Evolutionary conservation across 257 asterid genomes (phyloP), one percentile per base, ranked within the genome.

Genomic region (Ilex aquifolium): DNA sequence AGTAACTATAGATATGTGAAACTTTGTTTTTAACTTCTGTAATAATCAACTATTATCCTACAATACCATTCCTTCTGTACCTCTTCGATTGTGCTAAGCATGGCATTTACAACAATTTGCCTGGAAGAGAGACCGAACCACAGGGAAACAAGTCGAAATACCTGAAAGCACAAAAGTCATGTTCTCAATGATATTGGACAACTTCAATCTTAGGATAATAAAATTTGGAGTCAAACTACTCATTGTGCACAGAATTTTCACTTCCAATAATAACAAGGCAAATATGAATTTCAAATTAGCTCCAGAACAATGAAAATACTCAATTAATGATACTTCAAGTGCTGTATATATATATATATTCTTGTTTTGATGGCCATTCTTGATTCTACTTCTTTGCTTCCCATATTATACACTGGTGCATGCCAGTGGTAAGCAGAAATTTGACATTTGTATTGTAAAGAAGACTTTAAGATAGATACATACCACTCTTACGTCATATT

Each of bases 401-500:
- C 54, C 54, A n/a, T 12, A 49, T 49, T 3, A 49, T 3, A 4
- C 14, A 49, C 1, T 49, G 54, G 54, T 49, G 5, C 54, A 49
- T 12, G 10, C 14, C 6, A 49, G 4, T 15, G 13, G 54, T 11
- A 49, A 6, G 54, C 54, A 6, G 54, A 49, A 49, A 49, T 4
- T 49, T 49, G 54, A 49, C 54, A 49, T 49, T 49, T 49, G 14
- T 11, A n/a, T 36, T 8, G 42, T 4, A 36, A 8, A 36, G 42
- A 36, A 36, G 52, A 46, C 10, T 10, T 10, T 3, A 46, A 10
- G n/a, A 10, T 14, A 46, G 3, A 53, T 68, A 76, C 86, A 71
- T 92, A 92, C 99, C 97, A 77, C 97, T 69, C 82, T 85, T 65
- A 92, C 83, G 72, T 92, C 99, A 79, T 92, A 89, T 72, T 92